These are phyloP conservation scores for Sarocladium kiliense DNA, from an alignment of 2,329 filamentous ascomycete species.

Conservation along the genomic window DNA sequence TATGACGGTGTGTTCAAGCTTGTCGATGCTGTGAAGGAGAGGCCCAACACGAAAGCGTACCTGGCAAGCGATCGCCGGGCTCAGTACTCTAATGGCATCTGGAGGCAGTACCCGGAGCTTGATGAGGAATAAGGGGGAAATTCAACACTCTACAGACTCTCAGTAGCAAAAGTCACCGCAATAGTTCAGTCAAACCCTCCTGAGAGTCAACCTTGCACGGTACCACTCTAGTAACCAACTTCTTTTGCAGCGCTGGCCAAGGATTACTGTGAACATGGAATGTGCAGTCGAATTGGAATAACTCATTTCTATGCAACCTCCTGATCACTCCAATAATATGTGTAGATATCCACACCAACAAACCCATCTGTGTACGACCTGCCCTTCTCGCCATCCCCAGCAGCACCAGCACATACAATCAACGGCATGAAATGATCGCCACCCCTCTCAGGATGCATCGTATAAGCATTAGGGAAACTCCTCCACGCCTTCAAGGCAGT, in stretches of 20 bases:
- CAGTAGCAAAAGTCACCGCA: too few species aligned
- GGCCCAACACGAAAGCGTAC: slow-evolving; percentile 63
- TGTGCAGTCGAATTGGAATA: too few species aligned
- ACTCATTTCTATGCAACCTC: slow-evolving; percentile 13
- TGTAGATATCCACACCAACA: slow-evolving; percentile 43
- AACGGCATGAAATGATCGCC: slow-evolving; percentile 57
- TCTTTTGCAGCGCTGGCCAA: too few species aligned
- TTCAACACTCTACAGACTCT: too few species aligned
- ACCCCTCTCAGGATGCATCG: slow-evolving; percentile 48
- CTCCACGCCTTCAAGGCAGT: slow-evolving; percentile 41
- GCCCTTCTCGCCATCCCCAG: slow-evolving; percentile 35
- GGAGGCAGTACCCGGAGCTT: slow-evolving; percentile 67
- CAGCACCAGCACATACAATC: slow-evolving; percentile 50
- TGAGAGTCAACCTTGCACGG: too few species aligned
- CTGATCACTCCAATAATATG: slow-evolving; percentile 48
- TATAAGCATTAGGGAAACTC: slow-evolving; percentile 38
- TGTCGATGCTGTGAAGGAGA: slow-evolving; percentile 56
- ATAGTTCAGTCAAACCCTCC: too few species aligned
- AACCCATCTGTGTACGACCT: slow-evolving; percentile 44
- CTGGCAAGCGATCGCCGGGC: slow-evolving; percentile 59
- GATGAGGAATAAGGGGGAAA: slow-evolving; percentile 35
- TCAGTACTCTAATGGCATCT: slow-evolving; percentile 61
- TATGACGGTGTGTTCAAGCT: slow-evolving; percentile 60
- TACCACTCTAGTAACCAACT: too few species aligned
- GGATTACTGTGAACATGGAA: too few species aligned